phyloP scores from a whole-genome alignment of 306 rosid species.

The Medicago lupulina region DNA sequence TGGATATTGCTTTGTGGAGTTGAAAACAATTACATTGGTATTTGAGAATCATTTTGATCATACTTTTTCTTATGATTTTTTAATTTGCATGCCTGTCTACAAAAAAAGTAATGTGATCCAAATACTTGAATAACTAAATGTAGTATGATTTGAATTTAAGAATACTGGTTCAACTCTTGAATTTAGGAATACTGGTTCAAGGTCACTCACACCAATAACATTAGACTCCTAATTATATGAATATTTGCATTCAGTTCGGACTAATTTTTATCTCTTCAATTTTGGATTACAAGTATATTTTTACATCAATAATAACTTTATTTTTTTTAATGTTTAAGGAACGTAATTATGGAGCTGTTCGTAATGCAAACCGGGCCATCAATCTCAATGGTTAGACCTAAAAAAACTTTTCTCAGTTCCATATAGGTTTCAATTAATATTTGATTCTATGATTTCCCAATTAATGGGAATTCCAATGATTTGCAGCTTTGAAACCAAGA shows the following conservation, averaged over 20 bases:
- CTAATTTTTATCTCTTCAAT: background rate
- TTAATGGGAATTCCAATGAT: background rate
- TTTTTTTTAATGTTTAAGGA: constrained; percentile 52
- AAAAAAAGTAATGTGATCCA: too few species aligned
- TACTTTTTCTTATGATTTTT: background rate
- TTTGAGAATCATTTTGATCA: background rate
- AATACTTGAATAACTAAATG: too few species aligned
- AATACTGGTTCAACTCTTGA: too few species aligned
- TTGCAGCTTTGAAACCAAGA: constrained; percentile 7
- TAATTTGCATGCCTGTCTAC: background rate
- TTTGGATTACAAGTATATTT: background rate
- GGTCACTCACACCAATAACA: background rate
- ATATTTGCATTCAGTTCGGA: background rate
- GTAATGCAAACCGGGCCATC: constrained; percentile 69
- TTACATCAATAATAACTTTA: background rate
- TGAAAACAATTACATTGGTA: background rate
- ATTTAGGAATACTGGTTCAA: background rate
- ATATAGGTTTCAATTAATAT: background rate
- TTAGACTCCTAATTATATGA: background rate
- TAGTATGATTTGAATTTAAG: too few species aligned
- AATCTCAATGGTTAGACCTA: constrained; percentile 60
- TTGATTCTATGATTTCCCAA: background rate
- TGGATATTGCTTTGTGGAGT: background rate
- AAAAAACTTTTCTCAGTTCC: constrained; percentile 14
- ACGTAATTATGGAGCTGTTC: constrained; percentile 75